Evolutionary conservation across 352 stramenopile species (phyloP).

Genomic region (Globisporangium acanthophoron): DNA sequence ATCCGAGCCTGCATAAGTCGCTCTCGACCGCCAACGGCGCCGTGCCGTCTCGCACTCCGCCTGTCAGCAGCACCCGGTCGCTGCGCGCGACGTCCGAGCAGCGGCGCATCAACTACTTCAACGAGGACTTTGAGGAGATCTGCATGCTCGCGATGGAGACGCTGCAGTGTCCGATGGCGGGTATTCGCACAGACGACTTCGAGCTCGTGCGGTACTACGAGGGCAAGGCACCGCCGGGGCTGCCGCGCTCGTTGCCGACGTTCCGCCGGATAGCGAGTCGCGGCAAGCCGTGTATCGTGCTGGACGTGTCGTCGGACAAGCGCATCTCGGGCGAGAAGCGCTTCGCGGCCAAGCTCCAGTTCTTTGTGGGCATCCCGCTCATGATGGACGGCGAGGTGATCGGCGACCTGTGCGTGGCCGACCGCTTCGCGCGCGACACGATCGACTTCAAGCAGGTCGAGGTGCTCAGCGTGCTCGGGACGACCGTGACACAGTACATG

Average conservation of each 20-base stretch:
- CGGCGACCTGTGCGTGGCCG: constrained; percentile 80
- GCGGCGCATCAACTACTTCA: constrained; percentile 80
- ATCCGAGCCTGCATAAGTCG: constrained; percentile 14
- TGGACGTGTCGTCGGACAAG: constrained; percentile 85
- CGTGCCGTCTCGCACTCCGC: constrained; percentile 3
- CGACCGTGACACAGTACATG: constrained; percentile 88
- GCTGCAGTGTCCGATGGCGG: constrained; percentile 79
- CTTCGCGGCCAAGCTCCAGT: constrained; percentile 78
- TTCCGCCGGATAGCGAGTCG: constrained; percentile 81
- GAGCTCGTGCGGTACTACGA: constrained; percentile 83
- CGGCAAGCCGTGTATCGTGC: constrained; percentile 85
- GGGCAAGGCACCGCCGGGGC: constrained; percentile 33
- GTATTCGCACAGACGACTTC: constrained; percentile 84
- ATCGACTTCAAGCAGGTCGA: constrained; percentile 85
- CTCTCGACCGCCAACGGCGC: constrained; percentile 14
- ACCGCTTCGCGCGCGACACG: constrained; percentile 67
- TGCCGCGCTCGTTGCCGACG: constrained; percentile 76
- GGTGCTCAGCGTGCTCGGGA: constrained; percentile 80
- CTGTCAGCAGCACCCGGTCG: constrained; percentile 31
- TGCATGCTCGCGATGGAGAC: constrained; percentile 86
- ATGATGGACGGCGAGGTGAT: constrained; percentile 82
- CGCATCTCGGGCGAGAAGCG: constrained; percentile 86
- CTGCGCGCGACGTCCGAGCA: constrained; percentile 12
- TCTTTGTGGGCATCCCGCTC: constrained; percentile 85
- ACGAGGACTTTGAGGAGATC: constrained; percentile 87